Base-by-base conservation (phyloP, 2,329 filamentous ascomycete genomes). In the Thielaviopsis punctulata region DNA sequence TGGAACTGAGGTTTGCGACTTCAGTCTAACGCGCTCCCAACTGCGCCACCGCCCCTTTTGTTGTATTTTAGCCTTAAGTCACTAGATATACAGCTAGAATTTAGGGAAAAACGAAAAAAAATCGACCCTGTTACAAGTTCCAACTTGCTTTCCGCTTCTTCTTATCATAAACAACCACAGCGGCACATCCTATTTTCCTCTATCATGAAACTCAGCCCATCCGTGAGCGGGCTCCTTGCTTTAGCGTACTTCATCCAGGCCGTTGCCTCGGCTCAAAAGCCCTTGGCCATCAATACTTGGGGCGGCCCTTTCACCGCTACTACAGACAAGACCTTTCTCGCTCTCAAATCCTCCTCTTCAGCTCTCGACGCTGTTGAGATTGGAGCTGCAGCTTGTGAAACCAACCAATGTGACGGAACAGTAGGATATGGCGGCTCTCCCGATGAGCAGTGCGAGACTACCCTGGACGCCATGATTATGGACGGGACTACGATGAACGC, bases 401-500 rank as follows among this genome's bases (percentile, higher is more conserved):
- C 60, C 53, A 66, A 68, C 48, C 73, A 71, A 56, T 77, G 74
- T 62, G 73, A 77, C 59, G 68, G 69, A 48, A 74, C 68, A 36
- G 74, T 77, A 36, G 74, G 74, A 49, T 75, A 64, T 57, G 73
- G 73, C 51, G 73, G 74, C 7, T 75, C 73, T 2, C 73, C 73
- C 0, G 73, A 75, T 56, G 74, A 77, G 59, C 60, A 63, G 27
- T 77, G 74, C 62, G 74, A 77, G 63, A 77, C 74, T 2, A 76
- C 73, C 0, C 71, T 77, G 13, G 74, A 77, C 61, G 73, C 74
- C n/a, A 67, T 77, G 65, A 68, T 77, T 60, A 76, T 77, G 69
- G 73, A 77, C 59, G 73, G 74, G 24, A 62, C 61, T 0, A 72
- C 66, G n/a, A 67, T 77, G 63, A 73, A 75, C 15, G 66, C 68